Evolutionary conservation across 208 protist genomes (phyloP), one percentile per base, ranked within the genome.

Genomic region (Acanthamoeba sp.): DNA sequence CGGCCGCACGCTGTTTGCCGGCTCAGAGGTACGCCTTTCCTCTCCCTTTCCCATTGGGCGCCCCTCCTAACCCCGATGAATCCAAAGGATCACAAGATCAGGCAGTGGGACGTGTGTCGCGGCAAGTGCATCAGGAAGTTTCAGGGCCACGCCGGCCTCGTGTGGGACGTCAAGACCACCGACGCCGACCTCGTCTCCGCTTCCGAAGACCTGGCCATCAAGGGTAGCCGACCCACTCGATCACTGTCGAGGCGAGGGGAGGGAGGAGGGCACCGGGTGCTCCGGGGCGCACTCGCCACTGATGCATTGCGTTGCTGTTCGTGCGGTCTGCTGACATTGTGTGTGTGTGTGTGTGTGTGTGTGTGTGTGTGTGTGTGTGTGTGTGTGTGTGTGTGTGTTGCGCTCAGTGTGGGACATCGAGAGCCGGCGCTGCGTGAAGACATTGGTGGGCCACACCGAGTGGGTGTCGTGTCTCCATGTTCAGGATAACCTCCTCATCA

Each of bases 151-250:
- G 69, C 69, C 10, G 69, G 69, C 10, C 38, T 80, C 36, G 69
- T 80, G 69, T 80, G 69, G 69, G 69, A 80, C 69, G 69, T 80
- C 29, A 80, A 80, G 69, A 80, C 69, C 38, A 80, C 69, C 34
- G 10, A 80, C 34, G 10, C 69, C 24, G 69, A 80, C 38, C 69
- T 80, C 10, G 42, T 80, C 29, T 80, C 69, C 10, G 69, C 69
- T 24, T 80, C 69, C 10, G 69, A 80, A 32, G 69, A 80, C 69
- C 69, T 80, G 12, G 69, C 69, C 69, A 80, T 80, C 69, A 80
- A 80, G 27, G 69, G n/a, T n/a, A n/a, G n/a, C n/a, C n/a, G n/a
- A n/a, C n/a, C n/a, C n/a, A n/a, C n/a, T n/a, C n/a, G n/a, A n/a
- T n/a, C n/a, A n/a, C n/a, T n/a, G n/a, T n/a, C n/a, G n/a, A n/a